Evolutionary conservation across 805 yeast species (phyloP), one percentile per base, ranked within the genome.

Genomic region (Ogataea trehaloabstinens): DNA sequence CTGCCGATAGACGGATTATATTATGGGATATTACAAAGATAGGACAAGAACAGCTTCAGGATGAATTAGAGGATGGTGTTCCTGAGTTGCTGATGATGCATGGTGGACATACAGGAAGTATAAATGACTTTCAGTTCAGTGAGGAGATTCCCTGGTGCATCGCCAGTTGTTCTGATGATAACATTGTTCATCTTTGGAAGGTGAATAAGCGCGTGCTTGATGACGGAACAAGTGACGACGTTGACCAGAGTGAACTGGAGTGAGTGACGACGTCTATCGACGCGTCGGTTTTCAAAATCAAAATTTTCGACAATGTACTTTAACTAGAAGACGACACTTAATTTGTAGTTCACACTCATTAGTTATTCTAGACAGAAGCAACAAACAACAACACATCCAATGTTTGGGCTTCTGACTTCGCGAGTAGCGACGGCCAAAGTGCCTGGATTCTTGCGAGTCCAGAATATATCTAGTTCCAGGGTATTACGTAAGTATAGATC

Each of bases 31-130:
- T 87, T 41, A 66, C 70, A 33, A 80, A 76, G 49, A 82, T 88
- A 25, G 96, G 96, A 4, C 85, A 80, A 46, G 95, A 87, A 55
- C 95, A 86, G 59, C 73, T 72, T 11, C 89, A 80, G 49, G 96
- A 87, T 49, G 96, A 88, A 56, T 85, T 88, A 21, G 95, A 85
- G 48, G 96, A 88, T 53, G 96, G 95, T 28, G 84, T 84, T 19
- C 91, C 95, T 4, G 96, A 88, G 59, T 63, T 88, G 24, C 68
- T 87, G 51, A 84, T 87, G 89, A 84, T 88, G 82, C 96, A 88
- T 57, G 95, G 95, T 27, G 96, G 96, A 16, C 95, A 88, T 56
- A 81, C 89, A 15, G 82, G 87, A 13, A 71, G 82, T 5, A 81
- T 85, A 13, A 79, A 81, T 30, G 95, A 85, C 57, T 68, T 85